Base-by-base conservation (phyloP, 148 eudicot species). In the Rhododendron kiyosumense region DNA sequence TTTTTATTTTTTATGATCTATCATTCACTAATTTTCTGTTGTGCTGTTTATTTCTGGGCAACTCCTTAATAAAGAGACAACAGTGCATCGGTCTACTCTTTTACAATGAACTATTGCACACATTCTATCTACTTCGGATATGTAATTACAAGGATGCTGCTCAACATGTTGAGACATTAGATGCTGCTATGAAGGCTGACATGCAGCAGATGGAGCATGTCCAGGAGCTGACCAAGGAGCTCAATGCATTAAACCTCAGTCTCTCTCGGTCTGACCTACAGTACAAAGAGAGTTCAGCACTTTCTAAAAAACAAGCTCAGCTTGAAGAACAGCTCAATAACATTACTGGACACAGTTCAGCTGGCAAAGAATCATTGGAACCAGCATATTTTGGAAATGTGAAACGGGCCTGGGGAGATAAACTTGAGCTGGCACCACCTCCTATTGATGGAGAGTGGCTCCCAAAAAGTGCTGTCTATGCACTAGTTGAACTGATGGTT, bases 371-470 rank as follows among this genome's bases (percentile, higher is more conserved):
- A 54, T 86, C 88, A 81, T 54, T 89, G 78, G 93, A 93, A 87
- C 88, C 96, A 87, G 90, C 93, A 80, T 87, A 91, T 88, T 89
- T 87, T 91, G 96, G 95, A 80, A 91, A 92, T 89, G 87, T 90
- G 88, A 93, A 87, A 89, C 89, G 92, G 85, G 89, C 87, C 26
- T 93, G 88, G 85, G 89, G 88, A 26, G 98, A 94, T 74, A 94
- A 93, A 89, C 94, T 97, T 88, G 92, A 91, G 92, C 85, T 97
- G 87, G 98, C 99, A 11, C 96, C 98, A 59, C 91, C 93, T 85
- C 99, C 99, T 38, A 94, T 97, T 86, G 92, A 94, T 89, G 99
- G 99, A 85, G 99, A 97, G 86, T 97, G 99, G 99, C 92, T 97
- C 83, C 98, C 99, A 71, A 97, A 91, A 90, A 89, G 91, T 93